These are phyloP conservation scores for Clitopilus hobsonii DNA, from an alignment of 768 basidiomycete species.

Conservation along the genomic window DNA sequence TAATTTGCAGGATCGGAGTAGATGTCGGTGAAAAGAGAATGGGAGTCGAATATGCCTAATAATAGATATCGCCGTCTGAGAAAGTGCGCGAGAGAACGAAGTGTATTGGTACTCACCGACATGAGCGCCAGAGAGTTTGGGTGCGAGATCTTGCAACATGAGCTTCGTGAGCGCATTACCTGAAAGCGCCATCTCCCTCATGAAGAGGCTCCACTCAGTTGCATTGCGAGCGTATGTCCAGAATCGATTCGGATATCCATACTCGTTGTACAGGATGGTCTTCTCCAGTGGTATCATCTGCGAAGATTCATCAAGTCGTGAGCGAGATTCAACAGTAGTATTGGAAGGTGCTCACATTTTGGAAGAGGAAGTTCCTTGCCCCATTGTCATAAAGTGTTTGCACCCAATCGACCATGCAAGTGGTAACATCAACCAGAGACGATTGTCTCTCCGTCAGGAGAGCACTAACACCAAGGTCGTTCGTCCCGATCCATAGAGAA, in stretches of 20 bases:
- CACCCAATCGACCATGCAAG: constrained; percentile 60
- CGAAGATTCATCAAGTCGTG: neutral
- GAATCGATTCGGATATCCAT: constrained; percentile 43
- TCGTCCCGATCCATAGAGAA: constrained; percentile 67
- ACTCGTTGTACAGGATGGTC: constrained; percentile 39
- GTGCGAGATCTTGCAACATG: constrained; percentile 43
- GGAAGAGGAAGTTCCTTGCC: constrained; percentile 65
- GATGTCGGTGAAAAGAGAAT: constrained; percentile 61
- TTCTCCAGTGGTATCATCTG: constrained; percentile 57
- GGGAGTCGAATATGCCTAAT: constrained; percentile 60
- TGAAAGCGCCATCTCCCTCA: constrained; percentile 45
- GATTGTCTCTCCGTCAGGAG: constrained; percentile 50
- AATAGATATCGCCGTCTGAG: no score
- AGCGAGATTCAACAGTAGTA: no score
- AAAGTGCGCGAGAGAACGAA: no score
- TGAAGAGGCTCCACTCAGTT: constrained; percentile 53
- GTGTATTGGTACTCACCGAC: constrained; percentile 54
- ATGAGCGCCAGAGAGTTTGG: constrained; percentile 47
- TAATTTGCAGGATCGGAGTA: constrained; percentile 43
- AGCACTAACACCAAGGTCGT: constrained; percentile 53
- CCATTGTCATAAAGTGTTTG: constrained; percentile 50
- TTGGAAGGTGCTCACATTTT: constrained; percentile 59
- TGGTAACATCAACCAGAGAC: constrained; percentile 53
- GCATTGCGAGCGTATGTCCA: constrained; percentile 49
- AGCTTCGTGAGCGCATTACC: constrained; percentile 50